phyloP scores from a whole-genome alignment of 495 filamentous ascomycete species.

The Lindgomyces ingoldianus region DNA sequence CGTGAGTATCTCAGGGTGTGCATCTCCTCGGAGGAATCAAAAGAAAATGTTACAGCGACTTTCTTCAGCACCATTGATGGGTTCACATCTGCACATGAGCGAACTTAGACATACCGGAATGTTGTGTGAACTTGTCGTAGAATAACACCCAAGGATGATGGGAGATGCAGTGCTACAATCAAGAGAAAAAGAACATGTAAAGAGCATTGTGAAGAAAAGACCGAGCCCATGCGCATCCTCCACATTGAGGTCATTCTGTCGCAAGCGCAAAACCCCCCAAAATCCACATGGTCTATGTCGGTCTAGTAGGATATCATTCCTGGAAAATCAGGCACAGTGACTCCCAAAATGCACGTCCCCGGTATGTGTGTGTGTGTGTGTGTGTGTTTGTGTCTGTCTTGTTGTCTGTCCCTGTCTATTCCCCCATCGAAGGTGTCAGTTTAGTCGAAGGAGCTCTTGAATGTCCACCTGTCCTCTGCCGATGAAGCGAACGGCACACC shows the following conservation, averaged over 20 bases:
- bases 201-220: too few relatives aligned
- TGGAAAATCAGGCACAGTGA: not conserved
- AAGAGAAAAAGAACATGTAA: too few relatives aligned
- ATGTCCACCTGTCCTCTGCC: conserved; percentile 66
- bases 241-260: too few relatives aligned
- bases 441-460: conserved; percentile 61
- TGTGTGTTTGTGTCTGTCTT: too few relatives aligned
- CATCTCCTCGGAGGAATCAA: too few relatives aligned
- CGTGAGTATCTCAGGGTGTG: too few relatives aligned
- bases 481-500: conserved; percentile 83
- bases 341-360: conserved; percentile 26
- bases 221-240: too few relatives aligned
- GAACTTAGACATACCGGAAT: too few relatives aligned
- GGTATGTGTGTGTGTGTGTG: too few relatives aligned
- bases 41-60: too few relatives aligned
- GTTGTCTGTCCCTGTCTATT: not conserved
- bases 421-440: not conserved
- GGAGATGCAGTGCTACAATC: not conserved
- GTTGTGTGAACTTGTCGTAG: not conserved
- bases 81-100: not conserved
- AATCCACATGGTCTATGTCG: conserved; percentile 11
- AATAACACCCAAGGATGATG: not conserved
- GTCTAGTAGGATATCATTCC: conserved; percentile 26
- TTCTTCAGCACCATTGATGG: not conserved
- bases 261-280: too few relatives aligned